Evolutionary conservation across 108 stramenopile species (phyloP), one percentile per base, ranked within the genome.

Genomic region (Nannochloropsis oceanica): DNA sequence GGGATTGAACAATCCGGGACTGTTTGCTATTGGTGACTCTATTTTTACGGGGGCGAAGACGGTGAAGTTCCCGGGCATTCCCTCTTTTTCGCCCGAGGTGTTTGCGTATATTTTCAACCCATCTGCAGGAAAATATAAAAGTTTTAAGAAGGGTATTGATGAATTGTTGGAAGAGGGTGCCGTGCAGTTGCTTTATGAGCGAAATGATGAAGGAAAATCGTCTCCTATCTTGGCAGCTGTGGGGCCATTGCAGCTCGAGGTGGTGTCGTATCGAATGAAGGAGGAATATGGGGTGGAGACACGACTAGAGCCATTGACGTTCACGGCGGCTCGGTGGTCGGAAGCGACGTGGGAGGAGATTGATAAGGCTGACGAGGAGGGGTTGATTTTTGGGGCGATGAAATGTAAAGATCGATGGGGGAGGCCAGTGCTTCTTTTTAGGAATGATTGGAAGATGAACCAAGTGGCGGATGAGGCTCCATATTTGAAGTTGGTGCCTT

Each of bases 1-100:
- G 87, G 97, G 97, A 27, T 95, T 97, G 84, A 96, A 97, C 91
- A 97, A 97, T 87, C 97, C 96, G 10, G 96, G 96, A 44, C 92
- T 92, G 82, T 95, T 95, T 90, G 93, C 93, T 26, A 95, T 95
- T 84, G 94, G 95, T 46, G 95, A 95, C 82, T 94, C 95, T 11
- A 87, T 96, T 20, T 94, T 88, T 80, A 94, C 94, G 8, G 96
- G 96, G 43, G 90, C 84, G 81, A 85, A 85, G 44, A 89, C 87
- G 27, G 91, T 97, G 44, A 92, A 92, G 13, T 97, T 96, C 86
- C 96, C 96, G 0, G 95, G 95, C 24, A 97, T 97, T 27, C 97
- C 97, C 9, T 93, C 93, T 18, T 97, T 97, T 86, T 93, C 92
- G 26, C 97, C 97, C 11, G 96, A 97, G 89, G 94, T 93, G 82